A percentile compares a stretch with the other conserved stretches of the same genome.
These are phyloP conservation scores for Vigna unguiculata DNA, from an alignment of 306 rosid species.

Conservation along the genomic window DNA sequence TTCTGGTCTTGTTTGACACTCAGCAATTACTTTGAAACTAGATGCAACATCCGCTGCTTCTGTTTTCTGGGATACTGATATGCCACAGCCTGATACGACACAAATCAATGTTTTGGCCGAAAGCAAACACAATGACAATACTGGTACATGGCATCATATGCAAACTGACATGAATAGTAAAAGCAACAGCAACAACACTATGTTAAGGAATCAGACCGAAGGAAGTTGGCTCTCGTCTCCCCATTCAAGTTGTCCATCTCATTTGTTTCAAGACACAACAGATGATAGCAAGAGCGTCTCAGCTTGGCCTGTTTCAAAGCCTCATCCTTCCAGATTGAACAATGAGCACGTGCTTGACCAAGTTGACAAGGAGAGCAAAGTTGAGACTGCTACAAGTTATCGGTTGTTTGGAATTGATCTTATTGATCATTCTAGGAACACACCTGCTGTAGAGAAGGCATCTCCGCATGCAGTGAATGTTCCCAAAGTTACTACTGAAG, in stretches of 20 bases:
- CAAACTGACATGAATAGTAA: constrained; percentile 60
- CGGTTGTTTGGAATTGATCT: constrained; percentile 83
- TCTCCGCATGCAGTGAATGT: constrained; percentile 39
- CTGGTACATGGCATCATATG: constrained; percentile 59
- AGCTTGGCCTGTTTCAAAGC: constrained; percentile 58
- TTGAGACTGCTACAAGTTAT: constrained; percentile 63
- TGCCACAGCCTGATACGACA: constrained; percentile 56
- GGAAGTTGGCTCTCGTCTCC: constrained; percentile 73
- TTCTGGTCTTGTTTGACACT: constrained; percentile 33
- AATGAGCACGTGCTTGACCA: constrained; percentile 54
- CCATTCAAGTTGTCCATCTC: constrained; percentile 56
- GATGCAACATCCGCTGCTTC: constrained; percentile 63
- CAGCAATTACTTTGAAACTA: constrained; percentile 17
- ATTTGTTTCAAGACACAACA: constrained; percentile 57
- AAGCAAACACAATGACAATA: constrained; percentile 60
- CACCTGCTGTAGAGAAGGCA: constrained; percentile 51
- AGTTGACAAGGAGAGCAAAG: constrained; percentile 68
- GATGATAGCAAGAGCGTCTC: constrained; percentile 70
- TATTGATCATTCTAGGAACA: constrained; percentile 52
- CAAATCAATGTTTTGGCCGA: constrained; percentile 55
- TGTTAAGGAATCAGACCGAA: constrained; percentile 61
- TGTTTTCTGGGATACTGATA: constrained; percentile 63
- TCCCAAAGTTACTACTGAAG: constrained; percentile 50
- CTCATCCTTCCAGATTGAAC: constrained; percentile 52
- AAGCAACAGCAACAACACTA: constrained; percentile 52